Conservation (phyloP, 1,139 yeast species). For the Scheffersomyces quercinus region DNA sequence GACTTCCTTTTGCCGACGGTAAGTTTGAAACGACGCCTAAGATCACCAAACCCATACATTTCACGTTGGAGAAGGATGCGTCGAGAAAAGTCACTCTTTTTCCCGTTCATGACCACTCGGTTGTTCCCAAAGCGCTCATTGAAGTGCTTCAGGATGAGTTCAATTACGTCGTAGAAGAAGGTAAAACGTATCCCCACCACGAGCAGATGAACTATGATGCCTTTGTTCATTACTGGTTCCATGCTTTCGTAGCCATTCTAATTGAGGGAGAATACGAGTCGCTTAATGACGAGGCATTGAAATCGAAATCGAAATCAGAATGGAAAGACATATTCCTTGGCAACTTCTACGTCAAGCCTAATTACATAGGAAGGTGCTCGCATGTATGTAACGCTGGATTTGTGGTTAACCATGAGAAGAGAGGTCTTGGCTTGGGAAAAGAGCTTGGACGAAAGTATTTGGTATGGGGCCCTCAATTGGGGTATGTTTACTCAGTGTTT, state of each 20-base stretch:
- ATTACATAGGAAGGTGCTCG: conserved; percentile 73
- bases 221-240: conserved; percentile 45
- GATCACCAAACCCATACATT: conserved; percentile 26
- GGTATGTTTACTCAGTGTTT: conserved; percentile 78
- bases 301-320: conserved; percentile 16
- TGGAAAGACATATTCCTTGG: conserved; percentile 59
- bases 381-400: conserved; percentile 84
- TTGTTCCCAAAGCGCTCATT: conserved; percentile 38
- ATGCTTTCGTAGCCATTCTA: conserved; percentile 46
- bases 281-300: conserved; percentile 12
- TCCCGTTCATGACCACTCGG: conserved; percentile 27
- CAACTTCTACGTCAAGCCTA: conserved; percentile 74
- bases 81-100: conserved; percentile 33
- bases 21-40: conserved; percentile 20
- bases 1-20: conserved; percentile 39
- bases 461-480: conserved; percentile 66
- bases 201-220: conserved; percentile 23
- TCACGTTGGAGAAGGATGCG: conserved; percentile 30
- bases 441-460: conserved; percentile 63
- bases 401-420: conserved; percentile 51
- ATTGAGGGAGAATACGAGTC: conserved; percentile 36
- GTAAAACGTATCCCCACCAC: conserved; percentile 50
- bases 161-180: conserved; percentile 50
- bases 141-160: conserved; percentile 37
- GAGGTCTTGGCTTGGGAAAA: conserved; percentile 66